Percentiles rank a stretch among this genome's conserved stretches.
These are phyloP conservation scores for Phyllosticta citriasiana DNA, from an alignment of 2,329 filamentous ascomycete genomes.

Conservation along the genomic window DNA sequence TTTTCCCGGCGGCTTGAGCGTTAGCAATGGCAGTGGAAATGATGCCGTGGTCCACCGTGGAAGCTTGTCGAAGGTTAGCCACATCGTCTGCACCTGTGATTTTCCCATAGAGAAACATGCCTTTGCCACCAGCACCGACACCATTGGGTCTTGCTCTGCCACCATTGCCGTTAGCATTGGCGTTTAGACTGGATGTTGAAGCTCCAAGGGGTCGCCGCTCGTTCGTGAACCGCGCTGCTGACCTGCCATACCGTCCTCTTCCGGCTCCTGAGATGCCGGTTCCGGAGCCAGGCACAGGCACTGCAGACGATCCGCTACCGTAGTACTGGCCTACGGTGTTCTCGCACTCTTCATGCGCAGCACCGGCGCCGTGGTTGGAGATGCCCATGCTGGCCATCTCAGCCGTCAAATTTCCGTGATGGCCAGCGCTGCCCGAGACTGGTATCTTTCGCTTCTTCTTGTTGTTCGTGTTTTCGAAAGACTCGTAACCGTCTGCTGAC, in stretches of 20 bases:
- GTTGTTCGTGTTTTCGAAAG: constrained; percentile 96
- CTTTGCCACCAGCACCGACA: constrained; percentile 12
- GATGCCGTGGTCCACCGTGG: constrained; percentile 53
- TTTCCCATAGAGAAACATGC: constrained; percentile 5
- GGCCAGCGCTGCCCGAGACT: constrained; percentile 63
- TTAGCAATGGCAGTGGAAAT: constrained; percentile 89
- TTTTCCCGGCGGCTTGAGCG: constrained; percentile 51
- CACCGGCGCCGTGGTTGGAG: constrained; percentile 35
- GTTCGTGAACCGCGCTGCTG: constrained; percentile 29
- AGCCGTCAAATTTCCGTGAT: constrained; percentile 47
- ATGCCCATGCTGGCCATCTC: constrained; percentile 57
- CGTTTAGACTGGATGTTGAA: constrained; percentile 34
- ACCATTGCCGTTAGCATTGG: constrained; percentile 31
- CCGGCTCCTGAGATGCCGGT: constrained; percentile 77
- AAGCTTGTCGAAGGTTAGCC: constrained; percentile 27
- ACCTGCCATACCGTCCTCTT: constrained; percentile 70
- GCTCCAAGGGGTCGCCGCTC: constrained; percentile 34
- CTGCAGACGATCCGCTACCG: constrained; percentile 43
- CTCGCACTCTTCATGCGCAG: constrained; percentile 35
- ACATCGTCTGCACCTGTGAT: constrained; percentile 19
- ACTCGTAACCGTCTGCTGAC: constrained; percentile 82
- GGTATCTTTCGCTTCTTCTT: constrained; percentile 99
- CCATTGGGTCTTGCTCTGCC: constrained; percentile 15
- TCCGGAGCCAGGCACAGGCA: constrained; percentile 38
- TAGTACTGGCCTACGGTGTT: constrained; percentile 43